Evolutionary conservation across 495 filamentous ascomycete genomes (phyloP).

Genomic region (Hyaloscypha bicolor): DNA sequence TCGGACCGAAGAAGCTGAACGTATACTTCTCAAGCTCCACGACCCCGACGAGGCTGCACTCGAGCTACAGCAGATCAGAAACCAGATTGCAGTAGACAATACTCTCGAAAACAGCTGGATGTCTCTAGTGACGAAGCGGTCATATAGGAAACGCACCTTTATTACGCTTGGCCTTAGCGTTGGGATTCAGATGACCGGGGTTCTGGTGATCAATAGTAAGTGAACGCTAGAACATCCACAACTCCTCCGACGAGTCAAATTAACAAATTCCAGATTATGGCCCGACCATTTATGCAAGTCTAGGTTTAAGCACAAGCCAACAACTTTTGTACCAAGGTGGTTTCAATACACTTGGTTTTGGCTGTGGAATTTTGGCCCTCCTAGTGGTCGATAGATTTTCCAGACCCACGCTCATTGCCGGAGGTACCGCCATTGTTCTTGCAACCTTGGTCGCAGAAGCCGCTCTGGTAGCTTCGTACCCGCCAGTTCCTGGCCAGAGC

Average conservation of each 20-base stretch:
- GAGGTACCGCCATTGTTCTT: slow-evolving; percentile 34
- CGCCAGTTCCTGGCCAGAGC: not conserved
- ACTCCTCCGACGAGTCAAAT: slow-evolving; percentile 19
- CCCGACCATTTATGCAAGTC: slow-evolving; percentile 34
- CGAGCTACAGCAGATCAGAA: slow-evolving; percentile 35
- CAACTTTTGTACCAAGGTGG: slow-evolving; percentile 33
- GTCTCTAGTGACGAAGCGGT: slow-evolving; percentile 9
- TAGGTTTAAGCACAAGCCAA: slow-evolving; percentile 30
- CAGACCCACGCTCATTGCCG: slow-evolving; percentile 29
- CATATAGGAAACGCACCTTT: slow-evolving; percentile 28
- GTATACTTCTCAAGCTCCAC: slow-evolving; percentile 32
- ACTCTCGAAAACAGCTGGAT: not conserved
- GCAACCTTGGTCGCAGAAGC: slow-evolving; percentile 34
- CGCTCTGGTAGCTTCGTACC: slow-evolving; percentile 23
- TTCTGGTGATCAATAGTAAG: slow-evolving; percentile 31
- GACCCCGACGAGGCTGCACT: slow-evolving; percentile 21
- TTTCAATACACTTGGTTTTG: slow-evolving; percentile 32
- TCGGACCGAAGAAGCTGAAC: slow-evolving; percentile 33
- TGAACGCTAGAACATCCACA: not conserved
- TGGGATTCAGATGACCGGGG: slow-evolving; percentile 32
- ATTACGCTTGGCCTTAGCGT: slow-evolving; percentile 31
- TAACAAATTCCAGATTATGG: slow-evolving; percentile 34
- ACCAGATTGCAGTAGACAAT: slow-evolving; percentile 15
- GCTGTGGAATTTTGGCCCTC: slow-evolving; percentile 27
- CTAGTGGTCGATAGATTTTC: slow-evolving; percentile 35